Percentiles rank a stretch among this genome's conserved stretches.
These are phyloP conservation scores for Heracleum sosnowskyi DNA, from an alignment of 129 eudicot species.

Conservation along the genomic window DNA sequence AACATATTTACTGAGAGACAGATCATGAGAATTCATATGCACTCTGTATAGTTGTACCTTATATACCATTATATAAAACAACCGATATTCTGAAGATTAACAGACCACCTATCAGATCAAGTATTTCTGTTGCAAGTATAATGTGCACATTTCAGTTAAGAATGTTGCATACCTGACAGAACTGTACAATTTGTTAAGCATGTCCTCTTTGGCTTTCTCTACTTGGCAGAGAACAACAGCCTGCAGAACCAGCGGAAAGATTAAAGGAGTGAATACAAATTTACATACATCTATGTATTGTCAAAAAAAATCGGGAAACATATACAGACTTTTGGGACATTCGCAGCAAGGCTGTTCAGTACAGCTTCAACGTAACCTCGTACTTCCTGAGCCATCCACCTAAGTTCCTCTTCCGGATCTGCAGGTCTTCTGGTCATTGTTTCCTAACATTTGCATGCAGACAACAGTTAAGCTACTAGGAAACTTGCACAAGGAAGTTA, in stretches of 20 bases:
- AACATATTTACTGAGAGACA: not conserved
- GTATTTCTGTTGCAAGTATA: not conserved
- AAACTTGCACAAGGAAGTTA: not conserved
- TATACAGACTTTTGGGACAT: slow-evolving; percentile 82
- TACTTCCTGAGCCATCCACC: slow-evolving; percentile 99
- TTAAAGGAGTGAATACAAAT: not conserved
- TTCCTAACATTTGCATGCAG: slow-evolving; percentile 38
- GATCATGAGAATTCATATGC: not conserved
- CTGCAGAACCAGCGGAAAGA: slow-evolving; percentile 36
- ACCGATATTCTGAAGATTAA: not conserved
- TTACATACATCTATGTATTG: not conserved
- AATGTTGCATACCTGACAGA: slow-evolving; percentile 61
- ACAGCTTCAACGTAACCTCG: slow-evolving; percentile 99
- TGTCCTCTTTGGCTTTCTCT: slow-evolving; percentile 98
- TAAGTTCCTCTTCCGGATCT: slow-evolving; percentile 97
- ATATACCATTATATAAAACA: not conserved
- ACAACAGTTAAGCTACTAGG: not conserved
- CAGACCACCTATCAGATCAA: not conserved
- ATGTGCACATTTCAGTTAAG: not conserved
- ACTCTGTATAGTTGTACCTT: not conserved
- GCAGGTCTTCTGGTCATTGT: slow-evolving; percentile 93
- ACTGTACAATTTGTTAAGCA: slow-evolving; percentile 96
- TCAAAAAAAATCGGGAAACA: not conserved
- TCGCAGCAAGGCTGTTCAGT: slow-evolving; percentile 97
- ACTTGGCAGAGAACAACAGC: slow-evolving; percentile 99